Evolutionary conservation across 2,329 filamentous ascomycete genomes (phyloP).

Genomic region (Neonectria hederae): DNA sequence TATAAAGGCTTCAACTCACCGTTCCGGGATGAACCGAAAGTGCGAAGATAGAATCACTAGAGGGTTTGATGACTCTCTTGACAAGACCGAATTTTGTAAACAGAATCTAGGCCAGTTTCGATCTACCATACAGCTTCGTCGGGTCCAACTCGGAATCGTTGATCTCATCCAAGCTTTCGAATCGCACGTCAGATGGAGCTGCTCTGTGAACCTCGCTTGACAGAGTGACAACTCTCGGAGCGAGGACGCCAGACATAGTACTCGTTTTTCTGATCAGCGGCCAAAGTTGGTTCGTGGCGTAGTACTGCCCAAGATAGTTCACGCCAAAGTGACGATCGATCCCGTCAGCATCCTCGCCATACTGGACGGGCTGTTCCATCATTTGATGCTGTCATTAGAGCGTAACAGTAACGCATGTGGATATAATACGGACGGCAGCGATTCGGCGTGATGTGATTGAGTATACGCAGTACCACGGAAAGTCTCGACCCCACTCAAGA

Average conservation of each 20-base stretch:
- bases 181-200: conserved; percentile 50
- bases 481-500: too few species aligned
- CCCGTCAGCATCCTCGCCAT: conserved; percentile 48
- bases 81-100: conserved; percentile 53
- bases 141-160: conserved; percentile 49
- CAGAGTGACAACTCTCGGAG: conserved; percentile 53
- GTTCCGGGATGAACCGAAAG: conserved; percentile 50
- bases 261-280: conserved; percentile 54
- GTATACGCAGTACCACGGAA: too few species aligned
- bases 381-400: too few species aligned
- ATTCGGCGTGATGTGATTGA: too few species aligned
- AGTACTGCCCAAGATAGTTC: conserved; percentile 57
- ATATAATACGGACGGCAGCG: too few species aligned
- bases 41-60: conserved; percentile 52
- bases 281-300: conserved; percentile 53
- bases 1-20: neutral
- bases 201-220: conserved; percentile 53
- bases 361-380: conserved; percentile 28
- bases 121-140: conserved; percentile 51
- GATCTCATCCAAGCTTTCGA: conserved; percentile 53
- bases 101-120: conserved; percentile 55
- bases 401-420: too few species aligned
- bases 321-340: conserved; percentile 57
- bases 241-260: conserved; percentile 44
- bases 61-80: conserved; percentile 53